A percentile compares a stretch with the other conserved stretches of the same genome.
These are phyloP conservation scores for Ascomycota sp. DNA, from an alignment of 2,329 filamentous ascomycete genomes.

Conservation along the genomic window DNA sequence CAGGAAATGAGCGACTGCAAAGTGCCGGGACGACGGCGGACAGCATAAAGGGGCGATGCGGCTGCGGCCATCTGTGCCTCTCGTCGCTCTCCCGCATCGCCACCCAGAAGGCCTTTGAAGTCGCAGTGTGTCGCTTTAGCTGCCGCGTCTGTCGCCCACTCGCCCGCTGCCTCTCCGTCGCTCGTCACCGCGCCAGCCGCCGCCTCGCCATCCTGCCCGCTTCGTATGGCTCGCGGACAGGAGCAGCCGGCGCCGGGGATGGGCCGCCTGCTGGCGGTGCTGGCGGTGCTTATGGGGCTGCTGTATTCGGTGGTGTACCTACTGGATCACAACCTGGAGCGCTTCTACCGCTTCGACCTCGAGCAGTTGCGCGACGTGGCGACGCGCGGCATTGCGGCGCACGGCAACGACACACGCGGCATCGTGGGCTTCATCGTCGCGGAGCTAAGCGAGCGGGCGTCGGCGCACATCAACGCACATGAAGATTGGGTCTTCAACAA, in stretches of 20 bases:
- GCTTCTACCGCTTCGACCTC: slow-evolving; percentile 58
- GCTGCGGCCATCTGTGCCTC: too few relatives aligned
- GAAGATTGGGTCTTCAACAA: slow-evolving; percentile 90
- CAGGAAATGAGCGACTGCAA: too few relatives aligned
- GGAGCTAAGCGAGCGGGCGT: slow-evolving; percentile 35
- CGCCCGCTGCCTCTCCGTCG: too few relatives aligned
- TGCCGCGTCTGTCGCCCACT: neutral
- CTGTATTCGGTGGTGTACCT: slow-evolving; percentile 32
- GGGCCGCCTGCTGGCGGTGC: slow-evolving; percentile 21
- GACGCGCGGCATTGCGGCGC: slow-evolving; percentile 39
- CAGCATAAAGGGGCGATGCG: too few relatives aligned
- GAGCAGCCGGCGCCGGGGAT: slow-evolving; percentile 4
- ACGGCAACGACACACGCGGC: slow-evolving; percentile 55
- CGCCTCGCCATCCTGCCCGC: too few relatives aligned
- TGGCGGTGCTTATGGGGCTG: slow-evolving; percentile 33
- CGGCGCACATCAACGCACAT: slow-evolving; percentile 40
- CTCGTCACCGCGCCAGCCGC: too few relatives aligned
- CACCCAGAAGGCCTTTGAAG: too few relatives aligned
- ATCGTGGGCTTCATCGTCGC: slow-evolving; percentile 50
- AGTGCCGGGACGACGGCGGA: too few relatives aligned
- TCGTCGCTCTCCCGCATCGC: too few relatives aligned
- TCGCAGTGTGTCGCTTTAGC: neutral
- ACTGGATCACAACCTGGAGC: slow-evolving; percentile 36
- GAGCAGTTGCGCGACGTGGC: slow-evolving; percentile 49
- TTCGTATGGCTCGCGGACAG: neutral